Conservation (phyloP, 169 alveolate species). For the Plasmodium gaboni region DNA sequence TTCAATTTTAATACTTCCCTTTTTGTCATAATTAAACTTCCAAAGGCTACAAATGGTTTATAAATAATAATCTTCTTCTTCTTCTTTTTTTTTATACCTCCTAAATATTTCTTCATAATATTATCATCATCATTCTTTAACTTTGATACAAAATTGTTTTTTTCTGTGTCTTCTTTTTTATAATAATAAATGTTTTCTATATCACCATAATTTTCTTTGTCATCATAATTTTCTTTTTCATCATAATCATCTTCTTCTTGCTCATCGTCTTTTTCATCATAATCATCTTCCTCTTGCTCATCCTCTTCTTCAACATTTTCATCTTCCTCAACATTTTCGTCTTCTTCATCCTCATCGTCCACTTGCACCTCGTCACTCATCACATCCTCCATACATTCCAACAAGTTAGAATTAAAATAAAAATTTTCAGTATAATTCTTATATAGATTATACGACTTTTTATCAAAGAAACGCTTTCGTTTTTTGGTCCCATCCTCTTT, state of each 20-base stretch:
- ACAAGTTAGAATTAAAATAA: conserved; percentile 23
- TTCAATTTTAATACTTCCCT: conserved; percentile 16
- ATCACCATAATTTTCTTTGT: background rate
- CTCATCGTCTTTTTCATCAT: background rate
- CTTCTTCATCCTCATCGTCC: conserved; percentile 14
- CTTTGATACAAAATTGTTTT: background rate
- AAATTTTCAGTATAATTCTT: conserved; percentile 52
- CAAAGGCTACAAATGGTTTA: conserved; percentile 72
- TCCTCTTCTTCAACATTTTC: background rate
- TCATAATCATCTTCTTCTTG: background rate
- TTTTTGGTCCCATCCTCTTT: background rate
- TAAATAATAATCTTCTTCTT: conserved; percentile 13
- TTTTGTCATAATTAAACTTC: conserved; percentile 66
- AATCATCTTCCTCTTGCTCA: background rate
- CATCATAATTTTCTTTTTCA: background rate
- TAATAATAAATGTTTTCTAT: background rate
- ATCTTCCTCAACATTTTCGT: background rate
- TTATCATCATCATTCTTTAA: background rate
- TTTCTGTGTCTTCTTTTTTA: background rate
- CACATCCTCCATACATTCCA: background rate
- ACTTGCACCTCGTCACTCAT: background rate
- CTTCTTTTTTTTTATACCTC: background rate
- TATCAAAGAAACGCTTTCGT: background rate
- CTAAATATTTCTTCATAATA: background rate
- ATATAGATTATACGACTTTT: conserved; percentile 56